phyloP scores from a whole-genome alignment of 179 eudicot genomes.

The Patellifolia procumbens region DNA sequence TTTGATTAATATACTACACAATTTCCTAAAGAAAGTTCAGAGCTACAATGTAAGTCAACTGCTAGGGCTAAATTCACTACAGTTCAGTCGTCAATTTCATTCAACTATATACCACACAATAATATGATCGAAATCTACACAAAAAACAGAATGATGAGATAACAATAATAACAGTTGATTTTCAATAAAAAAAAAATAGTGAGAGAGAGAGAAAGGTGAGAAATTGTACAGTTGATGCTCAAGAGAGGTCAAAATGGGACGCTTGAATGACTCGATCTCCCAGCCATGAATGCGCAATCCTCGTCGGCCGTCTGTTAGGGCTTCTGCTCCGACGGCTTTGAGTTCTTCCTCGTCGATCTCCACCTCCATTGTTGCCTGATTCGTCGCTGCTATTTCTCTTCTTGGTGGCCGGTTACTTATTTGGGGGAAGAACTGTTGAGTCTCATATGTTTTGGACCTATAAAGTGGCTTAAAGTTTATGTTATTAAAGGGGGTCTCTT shows the following conservation, averaged over 20 bases:
- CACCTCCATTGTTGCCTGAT: constrained; percentile 44
- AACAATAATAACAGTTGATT: no score
- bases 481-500: no score
- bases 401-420: background rate
- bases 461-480: no score
- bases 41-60: background rate
- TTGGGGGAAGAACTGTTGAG: background rate
- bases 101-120: background rate
- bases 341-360: constrained; percentile 49
- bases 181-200: background rate
- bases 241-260: constrained; percentile 53
- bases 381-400: background rate
- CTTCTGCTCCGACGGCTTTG: constrained; percentile 59
- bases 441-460: no score
- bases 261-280: constrained; percentile 64
- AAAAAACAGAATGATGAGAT: no score
- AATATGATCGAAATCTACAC: background rate
- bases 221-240: constrained; percentile 51
- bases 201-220: constrained; percentile 10
- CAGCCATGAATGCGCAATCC: constrained; percentile 65
- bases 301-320: constrained; percentile 47
- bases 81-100: background rate
- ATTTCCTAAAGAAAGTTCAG: background rate
- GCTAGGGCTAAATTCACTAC: background rate
- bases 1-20: no score